Evolutionary conservation across 2,329 filamentous ascomycete genomes (phyloP).

Genomic region (Chaetothyriales sp.): DNA sequence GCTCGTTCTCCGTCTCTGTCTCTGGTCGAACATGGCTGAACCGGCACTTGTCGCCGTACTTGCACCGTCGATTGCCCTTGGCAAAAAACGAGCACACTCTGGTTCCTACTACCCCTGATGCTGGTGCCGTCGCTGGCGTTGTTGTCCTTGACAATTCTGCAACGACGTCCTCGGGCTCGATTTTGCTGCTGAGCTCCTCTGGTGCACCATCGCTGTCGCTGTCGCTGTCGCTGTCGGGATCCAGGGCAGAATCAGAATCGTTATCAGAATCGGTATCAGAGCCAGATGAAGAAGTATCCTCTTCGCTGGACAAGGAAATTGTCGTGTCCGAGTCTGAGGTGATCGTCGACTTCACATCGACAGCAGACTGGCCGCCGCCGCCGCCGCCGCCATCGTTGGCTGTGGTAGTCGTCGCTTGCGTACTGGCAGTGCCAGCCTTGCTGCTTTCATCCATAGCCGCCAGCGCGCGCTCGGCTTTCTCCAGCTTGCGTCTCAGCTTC

Average conservation of each 20-base stretch:
- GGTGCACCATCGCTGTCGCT: conserved; percentile 26
- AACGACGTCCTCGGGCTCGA: neutral
- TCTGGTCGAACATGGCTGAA: conserved; percentile 25
- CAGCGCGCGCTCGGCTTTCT: conserved; percentile 26
- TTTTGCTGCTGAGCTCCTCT: conserved; percentile 27
- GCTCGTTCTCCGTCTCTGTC: too few species aligned
- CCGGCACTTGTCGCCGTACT: conserved; percentile 27
- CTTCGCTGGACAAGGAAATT: conserved; percentile 3
- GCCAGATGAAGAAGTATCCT: conserved; percentile 1
- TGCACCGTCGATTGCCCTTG: conserved; percentile 26
- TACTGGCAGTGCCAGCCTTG: conserved; percentile 2
- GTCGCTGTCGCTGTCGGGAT: conserved; percentile 20
- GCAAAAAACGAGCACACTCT: conserved; percentile 18
- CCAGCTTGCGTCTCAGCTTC: conserved; percentile 27
- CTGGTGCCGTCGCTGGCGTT: neutral
- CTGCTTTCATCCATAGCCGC: conserved; percentile 11
- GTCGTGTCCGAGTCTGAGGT: conserved; percentile 7
- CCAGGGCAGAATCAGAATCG: conserved; percentile 13
- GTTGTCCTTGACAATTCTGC: too few species aligned
- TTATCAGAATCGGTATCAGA: conserved; percentile 12
- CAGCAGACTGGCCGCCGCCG: conserved; percentile 4
- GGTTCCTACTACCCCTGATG: neutral
- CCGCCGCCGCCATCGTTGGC: too few species aligned
- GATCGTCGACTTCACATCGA: conserved; percentile 7
- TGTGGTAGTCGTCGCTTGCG: too few species aligned